Conservation (phyloP, 148 eudicot species). For the Cornus kousa region DNA sequence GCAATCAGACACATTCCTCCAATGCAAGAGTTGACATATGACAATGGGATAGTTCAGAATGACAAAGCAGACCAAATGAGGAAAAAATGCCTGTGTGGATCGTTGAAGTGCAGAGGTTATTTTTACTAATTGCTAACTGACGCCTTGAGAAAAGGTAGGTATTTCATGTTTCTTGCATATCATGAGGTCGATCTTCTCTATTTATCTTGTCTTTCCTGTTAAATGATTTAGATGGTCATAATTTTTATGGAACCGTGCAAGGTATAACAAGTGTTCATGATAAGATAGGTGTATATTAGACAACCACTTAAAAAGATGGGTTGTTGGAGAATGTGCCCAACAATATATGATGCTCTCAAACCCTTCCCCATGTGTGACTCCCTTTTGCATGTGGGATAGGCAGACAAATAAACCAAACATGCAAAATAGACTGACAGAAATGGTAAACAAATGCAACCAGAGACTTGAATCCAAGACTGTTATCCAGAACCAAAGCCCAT, state of each 20-base stretch:
- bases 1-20: constrained; percentile 86
- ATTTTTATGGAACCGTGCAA: not conserved
- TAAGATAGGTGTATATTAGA: too few species aligned
- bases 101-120: constrained; percentile 72
- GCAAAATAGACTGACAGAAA: too few species aligned
- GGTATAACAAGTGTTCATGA: too few species aligned
- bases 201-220: constrained; percentile 2
- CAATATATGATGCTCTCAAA: too few species aligned
- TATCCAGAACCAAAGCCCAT: too few species aligned
- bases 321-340: too few species aligned
- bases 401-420: too few species aligned
- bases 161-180: not conserved
- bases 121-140: constrained; percentile 48
- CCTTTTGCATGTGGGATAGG: too few species aligned
- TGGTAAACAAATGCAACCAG: too few species aligned
- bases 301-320: too few species aligned
- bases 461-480: not conserved
- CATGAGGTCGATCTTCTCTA: not conserved
- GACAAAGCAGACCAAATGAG: constrained; percentile 47
- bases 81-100: constrained; percentile 80
- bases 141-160: constrained; percentile 10
- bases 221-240: not conserved
- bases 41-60: constrained; percentile 62
- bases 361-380: too few species aligned
- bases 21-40: constrained; percentile 85